These are phyloP conservation scores for Oropetium thomaeum DNA, from an alignment of 176 grass and related monocot species.

Conservation along the genomic window DNA sequence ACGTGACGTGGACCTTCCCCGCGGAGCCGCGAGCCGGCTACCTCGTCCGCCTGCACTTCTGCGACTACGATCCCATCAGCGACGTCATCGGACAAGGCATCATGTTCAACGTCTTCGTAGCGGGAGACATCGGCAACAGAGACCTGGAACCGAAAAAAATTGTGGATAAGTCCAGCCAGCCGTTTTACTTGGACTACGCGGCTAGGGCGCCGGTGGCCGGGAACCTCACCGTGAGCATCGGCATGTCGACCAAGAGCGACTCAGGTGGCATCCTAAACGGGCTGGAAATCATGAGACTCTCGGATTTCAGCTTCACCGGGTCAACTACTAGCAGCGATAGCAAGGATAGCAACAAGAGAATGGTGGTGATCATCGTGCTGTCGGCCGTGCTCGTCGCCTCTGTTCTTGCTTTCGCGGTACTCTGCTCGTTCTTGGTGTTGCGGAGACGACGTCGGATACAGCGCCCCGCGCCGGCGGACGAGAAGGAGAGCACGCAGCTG, in stretches of 20 bases:
- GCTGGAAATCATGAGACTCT: constrained; percentile 74
- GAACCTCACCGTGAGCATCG: constrained; percentile 55
- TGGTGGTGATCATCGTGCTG: neutral
- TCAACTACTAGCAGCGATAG: neutral
- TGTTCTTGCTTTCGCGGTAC: neutral
- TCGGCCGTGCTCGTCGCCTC: constrained; percentile 31
- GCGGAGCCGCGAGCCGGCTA: constrained; percentile 23
- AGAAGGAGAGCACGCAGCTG: constrained; percentile 28
- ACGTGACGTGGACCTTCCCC: constrained; percentile 59
- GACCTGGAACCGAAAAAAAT: neutral
- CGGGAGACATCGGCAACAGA: neutral
- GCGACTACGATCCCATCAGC: constrained; percentile 44
- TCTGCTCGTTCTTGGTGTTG: constrained; percentile 8
- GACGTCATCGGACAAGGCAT: neutral
- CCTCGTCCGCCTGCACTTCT: constrained; percentile 72
- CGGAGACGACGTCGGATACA: constrained; percentile 11
- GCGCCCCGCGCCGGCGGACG: constrained; percentile 3
- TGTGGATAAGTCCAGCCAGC: neutral
- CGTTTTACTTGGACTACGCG: constrained; percentile 48
- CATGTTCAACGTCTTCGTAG: constrained; percentile 58
- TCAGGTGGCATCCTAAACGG: constrained; percentile 51
- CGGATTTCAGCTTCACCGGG: neutral
- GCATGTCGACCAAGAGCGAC: neutral
- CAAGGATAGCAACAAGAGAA: neutral
- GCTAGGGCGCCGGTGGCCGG: neutral